Percentiles rank a stretch among this genome's conserved stretches.
These are phyloP conservation scores for Phaeomoniella chlamydospora DNA, from an alignment of 2,329 filamentous ascomycete genomes.

Conservation along the genomic window DNA sequence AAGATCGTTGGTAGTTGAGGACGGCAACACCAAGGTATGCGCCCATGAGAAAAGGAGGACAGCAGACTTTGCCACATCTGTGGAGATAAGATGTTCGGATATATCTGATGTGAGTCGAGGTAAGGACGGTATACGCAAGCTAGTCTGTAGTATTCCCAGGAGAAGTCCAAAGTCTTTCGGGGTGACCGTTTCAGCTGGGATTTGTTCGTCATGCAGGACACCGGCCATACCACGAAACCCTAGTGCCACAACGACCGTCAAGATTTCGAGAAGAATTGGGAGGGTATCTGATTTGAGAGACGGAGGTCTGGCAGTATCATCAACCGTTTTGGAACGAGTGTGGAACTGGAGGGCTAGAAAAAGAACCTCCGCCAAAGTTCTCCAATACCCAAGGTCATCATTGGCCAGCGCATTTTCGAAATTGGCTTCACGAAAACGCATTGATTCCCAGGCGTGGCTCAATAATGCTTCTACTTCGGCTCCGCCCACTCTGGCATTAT, in stretches of 20 bases:
- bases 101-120: constrained; percentile 58
- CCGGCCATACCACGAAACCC: constrained; percentile 72
- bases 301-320: constrained; percentile 21
- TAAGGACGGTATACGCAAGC: constrained; percentile 63
- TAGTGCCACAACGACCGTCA: constrained; percentile 63
- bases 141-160: constrained; percentile 75
- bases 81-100: constrained; percentile 50
- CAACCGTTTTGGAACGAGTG: constrained; percentile 19
- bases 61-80: constrained; percentile 63
- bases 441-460: constrained; percentile 44
- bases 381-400: constrained; percentile 57
- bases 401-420: constrained; percentile 45
- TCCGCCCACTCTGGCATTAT: constrained; percentile 37
- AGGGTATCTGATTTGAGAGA: constrained; percentile 20
- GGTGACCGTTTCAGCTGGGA: constrained; percentile 30
- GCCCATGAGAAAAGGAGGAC: constrained; percentile 88
- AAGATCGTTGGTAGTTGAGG: constrained; percentile 28
- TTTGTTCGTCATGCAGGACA: constrained; percentile 54
- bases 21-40: constrained; percentile 55
- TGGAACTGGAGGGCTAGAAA: constrained; percentile 60
- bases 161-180: constrained; percentile 77
- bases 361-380: constrained; percentile 67
- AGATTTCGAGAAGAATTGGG: constrained; percentile 54
- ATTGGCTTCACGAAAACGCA: constrained; percentile 36
- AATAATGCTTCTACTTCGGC: constrained; percentile 40